Conservation (phyloP, 2,329 filamentous ascomycete species). For the Dryadomyces sulphureus region DNA sequence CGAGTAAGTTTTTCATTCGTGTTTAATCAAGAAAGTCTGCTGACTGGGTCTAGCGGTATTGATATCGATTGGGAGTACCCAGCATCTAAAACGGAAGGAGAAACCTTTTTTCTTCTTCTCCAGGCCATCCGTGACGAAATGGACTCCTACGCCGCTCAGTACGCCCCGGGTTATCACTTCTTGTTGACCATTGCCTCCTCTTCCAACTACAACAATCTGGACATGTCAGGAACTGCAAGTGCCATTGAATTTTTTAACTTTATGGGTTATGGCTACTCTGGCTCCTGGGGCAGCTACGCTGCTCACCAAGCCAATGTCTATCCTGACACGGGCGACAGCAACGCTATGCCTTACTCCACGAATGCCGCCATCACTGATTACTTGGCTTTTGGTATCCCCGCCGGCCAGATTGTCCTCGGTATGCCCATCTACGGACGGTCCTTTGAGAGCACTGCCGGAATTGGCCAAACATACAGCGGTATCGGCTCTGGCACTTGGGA, state of each 20-base stretch:
- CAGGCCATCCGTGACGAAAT: conserved; percentile 29
- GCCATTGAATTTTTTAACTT: conserved; percentile 41
- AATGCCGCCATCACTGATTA: conserved; percentile 52
- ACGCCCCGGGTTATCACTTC: conserved; percentile 33
- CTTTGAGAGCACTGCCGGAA: conserved; percentile 49
- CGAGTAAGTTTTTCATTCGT: conserved; percentile 9
- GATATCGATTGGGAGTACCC: conserved; percentile 27
- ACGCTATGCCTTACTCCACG: conserved; percentile 54
- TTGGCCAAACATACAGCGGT: conserved; percentile 48
- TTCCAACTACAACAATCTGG: conserved; percentile 31
- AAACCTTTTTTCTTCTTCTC: conserved; percentile 29
- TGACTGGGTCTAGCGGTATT: conserved; percentile 12
- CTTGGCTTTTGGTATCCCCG: conserved; percentile 42
- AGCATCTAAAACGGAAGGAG: conserved; percentile 21
- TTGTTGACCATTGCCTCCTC: conserved; percentile 36
- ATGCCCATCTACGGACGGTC: conserved; percentile 69
- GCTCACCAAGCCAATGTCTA: conserved; percentile 64
- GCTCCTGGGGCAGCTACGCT: conserved; percentile 45
- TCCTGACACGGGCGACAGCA: conserved; percentile 33
- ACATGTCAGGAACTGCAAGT: conserved; percentile 28
- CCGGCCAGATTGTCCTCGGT: conserved; percentile 57
- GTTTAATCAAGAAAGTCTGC: neutral
- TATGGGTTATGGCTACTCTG: conserved; percentile 63
- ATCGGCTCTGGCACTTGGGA: conserved; percentile 59
- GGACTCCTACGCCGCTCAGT: conserved; percentile 29